Base-by-base conservation (phyloP, 2,329 filamentous ascomycete species). In the Ascomycota sp. region DNA sequence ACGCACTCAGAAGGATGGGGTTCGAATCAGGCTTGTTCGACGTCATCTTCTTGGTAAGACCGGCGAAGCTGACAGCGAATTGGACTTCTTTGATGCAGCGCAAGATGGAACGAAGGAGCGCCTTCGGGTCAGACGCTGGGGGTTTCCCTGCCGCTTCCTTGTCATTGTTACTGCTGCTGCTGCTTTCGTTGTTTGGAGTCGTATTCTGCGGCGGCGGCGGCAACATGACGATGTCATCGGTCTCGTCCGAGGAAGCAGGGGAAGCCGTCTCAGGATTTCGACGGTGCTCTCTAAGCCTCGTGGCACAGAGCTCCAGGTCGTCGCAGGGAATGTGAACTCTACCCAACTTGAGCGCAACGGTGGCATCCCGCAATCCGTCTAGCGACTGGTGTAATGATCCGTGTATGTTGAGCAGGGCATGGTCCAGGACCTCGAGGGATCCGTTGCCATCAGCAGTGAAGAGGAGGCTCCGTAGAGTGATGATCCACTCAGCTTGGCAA, bases 31-130 rank as follows among this genome's bases (percentile, higher is more conserved):
- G 63, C 36, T 73, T 69, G 34, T 80, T 61, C 2, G 71, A 63
- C 24, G 75, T 63, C 9, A 94, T 65, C 42, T 73, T 75, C 50
- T 83, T 89, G 15, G 81, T 85, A 34, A 98, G 55, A 12, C 82
- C 81, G 40, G 94, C 67, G 50, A 86, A 89, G 51, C 86, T 86
- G 45, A 95, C 70, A 1, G 85, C 86, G 43, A 98, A 81, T 50
- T 98, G 89, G 9, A 98, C 78, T 50, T 98, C 89, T 47, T 94
- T 91, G 39, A 98, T 82, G 30, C 89, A 89, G 27, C 81, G 71
- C 29, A 98, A 59, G 25, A 94, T 75, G 1, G 89, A 94, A 47
- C 78, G 80, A 32, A 85, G 66, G 45, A 98, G 89, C 37, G 93
- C 83, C 43, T 85, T 86, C 0, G 83, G 93, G 44, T 94, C 85